Base-by-base conservation (phyloP, 331 rosid species). In the Ulmus americana region DNA sequence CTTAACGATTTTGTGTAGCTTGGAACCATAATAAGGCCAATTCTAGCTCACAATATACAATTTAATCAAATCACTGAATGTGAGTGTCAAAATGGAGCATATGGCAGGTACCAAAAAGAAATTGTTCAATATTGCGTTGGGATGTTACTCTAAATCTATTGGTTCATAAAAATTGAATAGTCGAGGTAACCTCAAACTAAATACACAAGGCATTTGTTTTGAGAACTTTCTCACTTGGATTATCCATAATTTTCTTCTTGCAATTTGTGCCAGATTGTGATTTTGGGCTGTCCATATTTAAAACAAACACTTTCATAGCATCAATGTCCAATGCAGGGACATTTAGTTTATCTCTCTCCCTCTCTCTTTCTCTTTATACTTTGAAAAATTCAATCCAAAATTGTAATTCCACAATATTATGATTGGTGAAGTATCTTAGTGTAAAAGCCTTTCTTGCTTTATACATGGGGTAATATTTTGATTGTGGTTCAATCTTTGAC, bases 201-300 rank as follows among this genome's bases (percentile, higher is more conserved):
- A 2, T 20, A 20, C 22, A 1, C 1, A 15, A 5, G 13, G 39
- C 68, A 46, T 43, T 15, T 16, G 8, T 3, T 12, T 10, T 7
- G 8, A 55, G 43, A 15, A 6, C 3, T 42, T 71, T 35, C 1
- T 41, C 45, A 42, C 10, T 51, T 38, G 58, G 59, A 53, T 54
- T 52, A 43, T 56, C 66, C 42, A 50, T 71, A 51, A 78, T 55
- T 67, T 40, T 40, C 45, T 15, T 35, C 39, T 57, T 68, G 64
- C 64, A 8, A 8, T 70, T 70, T 54, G 22, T 82, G 55, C 44
- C 74, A 94, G 97, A 91, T 94, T 39, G 91, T 39, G 97, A 90
- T 79, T 94, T 94, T 81, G 99, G 99, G 72, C 63, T 94, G 85
- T 94, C 99, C 72, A 87, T 95, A 85, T 90, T 94, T 74, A 94